Percentiles rank a stretch among this genome's conserved stretches.
Evolutionary conservation across 2,329 filamentous ascomycete genomes (phyloP).

Genomic region (Aspergillus hortae): DNA sequence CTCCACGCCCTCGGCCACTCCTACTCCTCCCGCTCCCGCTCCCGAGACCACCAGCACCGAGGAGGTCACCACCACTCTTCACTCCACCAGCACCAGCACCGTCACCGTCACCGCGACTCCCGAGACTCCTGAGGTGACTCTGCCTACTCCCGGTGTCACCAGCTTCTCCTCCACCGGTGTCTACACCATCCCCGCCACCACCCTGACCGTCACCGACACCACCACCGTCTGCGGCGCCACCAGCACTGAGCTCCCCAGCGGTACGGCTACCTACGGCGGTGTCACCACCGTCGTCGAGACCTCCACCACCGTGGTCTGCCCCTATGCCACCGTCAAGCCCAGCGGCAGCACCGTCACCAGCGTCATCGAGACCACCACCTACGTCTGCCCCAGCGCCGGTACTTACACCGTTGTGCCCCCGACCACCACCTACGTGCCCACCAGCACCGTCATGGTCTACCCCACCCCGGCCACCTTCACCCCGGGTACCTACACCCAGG

Average conservation of each 20-base stretch:
- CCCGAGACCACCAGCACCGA: constrained; percentile 21
- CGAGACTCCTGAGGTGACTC: constrained; percentile 22
- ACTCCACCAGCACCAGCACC: constrained; percentile 38
- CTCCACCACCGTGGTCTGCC: constrained; percentile 66
- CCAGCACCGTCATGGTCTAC: constrained; percentile 55
- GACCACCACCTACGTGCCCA: constrained; percentile 58
- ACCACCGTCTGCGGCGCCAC: constrained; percentile 65
- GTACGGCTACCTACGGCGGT: constrained; percentile 68
- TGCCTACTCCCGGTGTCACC: constrained; percentile 49
- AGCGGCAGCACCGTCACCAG: constrained; percentile 58
- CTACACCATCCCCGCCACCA: constrained; percentile 73
- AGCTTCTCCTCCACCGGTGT: constrained; percentile 63
- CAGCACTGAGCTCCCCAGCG: constrained; percentile 59
- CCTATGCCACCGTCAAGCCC: constrained; percentile 63
- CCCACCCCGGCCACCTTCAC: constrained; percentile 62
- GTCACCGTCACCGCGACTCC: constrained; percentile 25
- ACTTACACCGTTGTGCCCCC: constrained; percentile 69
- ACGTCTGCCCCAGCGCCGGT: constrained; percentile 68
- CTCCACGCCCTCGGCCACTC: constrained; percentile 18
- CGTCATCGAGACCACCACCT: constrained; percentile 66
- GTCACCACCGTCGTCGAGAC: constrained; percentile 67
- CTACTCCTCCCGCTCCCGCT: constrained; percentile 6
- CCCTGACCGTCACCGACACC: constrained; percentile 62
- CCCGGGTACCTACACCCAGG: constrained; percentile 70
- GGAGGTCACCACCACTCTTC: constrained; percentile 31